A percentile compares a stretch with the other conserved stretches of the same genome.
phyloP scores from a whole-genome alignment of 2,329 filamentous ascomycete genomes.

The Penicillium glabrum region DNA sequence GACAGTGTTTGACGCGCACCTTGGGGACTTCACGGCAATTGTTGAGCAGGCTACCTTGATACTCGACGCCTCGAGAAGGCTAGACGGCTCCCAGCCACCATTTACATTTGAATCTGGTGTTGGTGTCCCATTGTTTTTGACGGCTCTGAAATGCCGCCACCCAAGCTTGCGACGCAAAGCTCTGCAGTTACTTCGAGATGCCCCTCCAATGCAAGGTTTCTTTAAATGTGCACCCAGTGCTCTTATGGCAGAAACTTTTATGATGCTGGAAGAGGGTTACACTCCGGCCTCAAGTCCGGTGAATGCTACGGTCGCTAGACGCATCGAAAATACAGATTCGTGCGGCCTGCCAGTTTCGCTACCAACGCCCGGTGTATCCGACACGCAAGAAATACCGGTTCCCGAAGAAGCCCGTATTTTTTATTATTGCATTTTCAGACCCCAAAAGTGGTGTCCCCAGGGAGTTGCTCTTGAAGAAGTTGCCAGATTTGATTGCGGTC shows the following conservation, averaged over 20 bases:
- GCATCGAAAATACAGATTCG: background rate
- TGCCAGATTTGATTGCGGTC: constrained; percentile 11
- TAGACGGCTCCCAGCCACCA: constrained; percentile 14
- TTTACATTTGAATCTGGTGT: constrained; percentile 26
- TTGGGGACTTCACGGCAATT: constrained; percentile 10
- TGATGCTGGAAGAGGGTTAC: constrained; percentile 21
- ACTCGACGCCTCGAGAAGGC: constrained; percentile 5
- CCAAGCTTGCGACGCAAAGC: constrained; percentile 21
- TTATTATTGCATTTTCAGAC: constrained; percentile 22
- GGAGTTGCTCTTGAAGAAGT: constrained; percentile 15
- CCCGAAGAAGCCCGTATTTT: constrained; percentile 26
- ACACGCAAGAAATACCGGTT: background rate
- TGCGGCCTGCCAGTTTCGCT: background rate
- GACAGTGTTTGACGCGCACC: constrained; percentile 15
- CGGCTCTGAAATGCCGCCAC: constrained; percentile 25
- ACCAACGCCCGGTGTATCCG: background rate
- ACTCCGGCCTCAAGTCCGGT: background rate
- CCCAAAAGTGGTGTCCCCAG: constrained; percentile 11
- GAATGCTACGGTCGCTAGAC: background rate
- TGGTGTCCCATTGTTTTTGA: constrained; percentile 22
- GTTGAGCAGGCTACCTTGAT: constrained; percentile 7
- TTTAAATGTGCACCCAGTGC: constrained; percentile 22
- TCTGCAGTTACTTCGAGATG: constrained; percentile 17
- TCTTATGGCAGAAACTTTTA: constrained; percentile 16
- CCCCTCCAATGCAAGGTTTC: constrained; percentile 25